phyloP scores from a whole-genome alignment of 768 basidiomycete species.

The Collybia mongolica region DNA sequence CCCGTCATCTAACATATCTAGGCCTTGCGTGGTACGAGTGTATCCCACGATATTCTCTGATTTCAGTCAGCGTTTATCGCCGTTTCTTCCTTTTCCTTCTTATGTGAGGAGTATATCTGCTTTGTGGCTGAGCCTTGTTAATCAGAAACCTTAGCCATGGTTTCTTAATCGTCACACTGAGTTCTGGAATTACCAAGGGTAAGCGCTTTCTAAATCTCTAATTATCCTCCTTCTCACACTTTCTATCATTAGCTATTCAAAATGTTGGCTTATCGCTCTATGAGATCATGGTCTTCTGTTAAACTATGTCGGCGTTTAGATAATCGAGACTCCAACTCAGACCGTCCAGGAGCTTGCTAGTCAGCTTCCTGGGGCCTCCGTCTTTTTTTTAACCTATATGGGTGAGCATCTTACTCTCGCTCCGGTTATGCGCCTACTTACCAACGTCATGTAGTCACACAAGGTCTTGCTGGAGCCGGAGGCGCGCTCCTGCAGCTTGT shows the following conservation, averaged over 20 bases:
- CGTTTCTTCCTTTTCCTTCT: constrained; percentile 71
- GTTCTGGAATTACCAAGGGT: constrained; percentile 53
- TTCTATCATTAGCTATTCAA: not conserved
- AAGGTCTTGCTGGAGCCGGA: constrained; percentile 52
- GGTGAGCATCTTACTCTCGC: constrained; percentile 21
- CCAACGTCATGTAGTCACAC: constrained; percentile 33
- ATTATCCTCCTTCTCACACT: not conserved
- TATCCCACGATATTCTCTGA: constrained; percentile 62
- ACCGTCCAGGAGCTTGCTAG: constrained; percentile 42
- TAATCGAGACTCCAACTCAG: constrained; percentile 41
- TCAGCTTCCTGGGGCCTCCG: constrained; percentile 53
- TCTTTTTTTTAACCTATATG: constrained; percentile 66
- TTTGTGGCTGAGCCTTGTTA: not conserved
- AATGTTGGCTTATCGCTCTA: no score
- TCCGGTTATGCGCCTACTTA: not conserved
- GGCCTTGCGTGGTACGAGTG: constrained; percentile 69
- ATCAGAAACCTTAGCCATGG: constrained; percentile 44
- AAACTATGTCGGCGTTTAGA: constrained; percentile 19
- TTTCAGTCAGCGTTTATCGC: constrained; percentile 71
- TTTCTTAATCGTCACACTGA: constrained; percentile 69
- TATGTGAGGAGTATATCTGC: constrained; percentile 31
- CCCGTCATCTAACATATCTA: constrained; percentile 10
- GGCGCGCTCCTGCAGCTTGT: constrained; percentile 53
- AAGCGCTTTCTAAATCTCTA: constrained; percentile 1
- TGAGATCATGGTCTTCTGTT: no score